Conservation (phyloP, 495 filamentous ascomycete species). For the Penicillium angulare region DNA sequence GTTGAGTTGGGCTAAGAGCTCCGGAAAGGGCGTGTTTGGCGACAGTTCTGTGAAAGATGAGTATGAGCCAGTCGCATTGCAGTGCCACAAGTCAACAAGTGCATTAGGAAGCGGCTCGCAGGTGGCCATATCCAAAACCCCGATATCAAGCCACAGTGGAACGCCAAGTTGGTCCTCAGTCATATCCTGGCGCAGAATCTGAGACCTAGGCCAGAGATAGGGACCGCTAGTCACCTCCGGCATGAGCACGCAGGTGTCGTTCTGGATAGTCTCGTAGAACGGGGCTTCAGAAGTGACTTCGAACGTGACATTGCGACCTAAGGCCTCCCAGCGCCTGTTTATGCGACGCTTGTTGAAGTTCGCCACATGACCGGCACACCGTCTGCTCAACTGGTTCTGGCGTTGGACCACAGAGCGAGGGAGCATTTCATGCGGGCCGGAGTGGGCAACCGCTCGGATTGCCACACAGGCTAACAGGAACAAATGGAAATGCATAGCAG, state of each 20-base stretch:
- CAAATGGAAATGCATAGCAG: no score
- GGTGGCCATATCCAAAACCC: slow-evolving; percentile 53
- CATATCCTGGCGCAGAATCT: slow-evolving; percentile 43
- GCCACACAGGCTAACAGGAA: no score
- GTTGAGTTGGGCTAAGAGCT: slow-evolving; percentile 7
- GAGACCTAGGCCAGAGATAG: slow-evolving; percentile 37
- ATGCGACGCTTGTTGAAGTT: background rate
- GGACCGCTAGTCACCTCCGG: slow-evolving; percentile 49
- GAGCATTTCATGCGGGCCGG: no score
- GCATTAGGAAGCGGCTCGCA: slow-evolving; percentile 48
- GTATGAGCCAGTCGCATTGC: slow-evolving; percentile 48
- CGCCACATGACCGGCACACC: no score
- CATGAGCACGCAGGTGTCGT: slow-evolving; percentile 49
- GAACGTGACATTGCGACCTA: background rate
- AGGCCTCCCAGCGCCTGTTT: no score
- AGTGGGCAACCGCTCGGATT: no score
- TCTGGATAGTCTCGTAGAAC: slow-evolving; percentile 23
- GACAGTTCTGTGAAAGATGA: slow-evolving; percentile 43
- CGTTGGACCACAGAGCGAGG: no score
- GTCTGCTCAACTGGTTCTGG: no score
- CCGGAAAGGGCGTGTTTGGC: slow-evolving; percentile 22
- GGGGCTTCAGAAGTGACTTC: slow-evolving; percentile 8
- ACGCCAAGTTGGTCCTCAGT: slow-evolving; percentile 52
- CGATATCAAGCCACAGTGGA: slow-evolving; percentile 51
- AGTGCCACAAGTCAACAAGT: slow-evolving; percentile 58